Evolutionary conservation across 2,329 filamentous ascomycete genomes (phyloP), one percentile per base, ranked within the genome.

Genomic region (Fusarium buharicum): DNA sequence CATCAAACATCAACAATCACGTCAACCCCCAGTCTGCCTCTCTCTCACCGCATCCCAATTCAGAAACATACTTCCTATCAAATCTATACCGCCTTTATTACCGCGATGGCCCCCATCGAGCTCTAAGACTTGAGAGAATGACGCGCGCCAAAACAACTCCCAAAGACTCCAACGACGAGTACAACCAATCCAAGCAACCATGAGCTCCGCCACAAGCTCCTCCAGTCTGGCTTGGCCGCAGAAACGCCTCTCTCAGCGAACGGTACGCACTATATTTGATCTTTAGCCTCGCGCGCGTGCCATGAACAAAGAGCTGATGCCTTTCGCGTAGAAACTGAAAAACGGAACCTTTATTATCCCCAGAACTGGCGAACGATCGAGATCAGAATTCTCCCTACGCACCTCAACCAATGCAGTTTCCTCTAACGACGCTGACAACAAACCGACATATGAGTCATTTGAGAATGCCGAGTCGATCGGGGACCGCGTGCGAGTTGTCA

Each of bases 261-360:
- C 72, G 67, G 81, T 83, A 69, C 57, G 79, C 71, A 58, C 22
- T 33, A 18, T 17, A 17, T 11, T 30, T 17, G n/a, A 47, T 38
- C 36, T 45, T 9, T 13, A 28, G 16, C 33, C n/a, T 27, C 18
- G 39, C 16, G 4, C 6, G 22, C 4, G 22, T 8, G 22, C 5
- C 17, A 17, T 14, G 27, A 36, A 17, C 10, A 46, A 33, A 38
- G 34, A 38, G 49, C 55, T 70, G 48, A 65, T 46, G 34, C 40
- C 40, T 44, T 53, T 50, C 49, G 43, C 34, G 16, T 72, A 89
- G 86, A 87, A 93, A 83, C 82, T 96, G 59, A 89, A 90, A 66
- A 90, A 94, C 73, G 91, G 91, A 65, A 95, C 92, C 39, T 93
- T 96, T 75, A 90, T 98, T 68, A 84, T 96, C 50, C 93, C 94